Conservation (phyloP, 495 filamentous ascomycete genomes). For the Daldinia childiae region DNA sequence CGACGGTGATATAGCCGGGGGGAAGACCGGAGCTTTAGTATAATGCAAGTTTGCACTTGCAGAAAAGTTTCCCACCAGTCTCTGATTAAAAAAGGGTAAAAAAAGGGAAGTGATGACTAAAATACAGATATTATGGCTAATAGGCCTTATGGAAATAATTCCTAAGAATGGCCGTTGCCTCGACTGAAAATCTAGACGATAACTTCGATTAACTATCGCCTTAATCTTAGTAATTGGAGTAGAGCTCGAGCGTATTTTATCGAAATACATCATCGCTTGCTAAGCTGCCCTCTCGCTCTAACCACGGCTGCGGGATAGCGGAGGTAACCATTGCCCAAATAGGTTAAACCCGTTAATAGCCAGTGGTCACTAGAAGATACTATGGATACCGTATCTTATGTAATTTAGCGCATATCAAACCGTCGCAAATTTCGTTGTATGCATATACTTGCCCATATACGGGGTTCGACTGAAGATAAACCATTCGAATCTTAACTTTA, state of each 20-base stretch:
- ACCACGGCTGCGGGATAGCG: constrained; percentile 8
- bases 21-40: constrained; percentile 8
- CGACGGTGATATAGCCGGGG: constrained; percentile 27
- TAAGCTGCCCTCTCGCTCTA: constrained; percentile 12
- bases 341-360: background rate
- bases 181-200: constrained; percentile 9
- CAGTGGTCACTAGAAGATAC: constrained; percentile 5
- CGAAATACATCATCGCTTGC: constrained; percentile 36
- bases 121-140: constrained; percentile 16
- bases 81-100: constrained; percentile 5
- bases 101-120: constrained; percentile 14
- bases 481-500: too few relatives aligned
- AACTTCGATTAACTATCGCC: constrained; percentile 25
- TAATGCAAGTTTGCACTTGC: constrained; percentile 6
- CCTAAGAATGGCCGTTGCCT: constrained; percentile 26
- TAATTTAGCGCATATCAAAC: background rate
- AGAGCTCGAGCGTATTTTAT: constrained; percentile 29
- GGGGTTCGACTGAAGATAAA: too few relatives aligned
- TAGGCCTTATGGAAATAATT: constrained; percentile 6
- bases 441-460: background rate
- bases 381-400: background rate
- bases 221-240: constrained; percentile 38
- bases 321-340: background rate
- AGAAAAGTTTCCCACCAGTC: background rate
- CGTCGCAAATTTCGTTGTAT: background rate